phyloP scores from a whole-genome alignment of 495 filamentous ascomycete species.

The Halenospora varia region DNA sequence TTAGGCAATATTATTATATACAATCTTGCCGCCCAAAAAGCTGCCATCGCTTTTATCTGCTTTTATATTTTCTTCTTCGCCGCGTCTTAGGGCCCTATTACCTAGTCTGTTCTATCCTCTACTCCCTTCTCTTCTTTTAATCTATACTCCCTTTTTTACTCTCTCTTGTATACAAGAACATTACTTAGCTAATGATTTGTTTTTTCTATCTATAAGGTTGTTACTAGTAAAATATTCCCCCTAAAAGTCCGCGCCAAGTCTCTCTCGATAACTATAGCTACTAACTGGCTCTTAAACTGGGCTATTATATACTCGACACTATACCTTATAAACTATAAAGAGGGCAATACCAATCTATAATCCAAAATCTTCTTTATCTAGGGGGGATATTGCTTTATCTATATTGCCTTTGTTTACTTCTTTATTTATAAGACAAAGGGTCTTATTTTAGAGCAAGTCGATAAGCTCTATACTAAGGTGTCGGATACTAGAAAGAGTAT shows the following conservation, averaged over 20 bases:
- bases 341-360: conserved; percentile 65
- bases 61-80: conserved; percentile 77
- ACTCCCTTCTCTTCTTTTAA: no score
- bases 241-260: conserved; percentile 69
- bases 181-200: no score
- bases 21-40: conserved; percentile 38
- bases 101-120: no score
- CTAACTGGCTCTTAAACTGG: conserved; percentile 75
- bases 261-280: conserved; percentile 71
- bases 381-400: conserved; percentile 69
- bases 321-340: conserved; percentile 67
- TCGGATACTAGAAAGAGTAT: conserved; percentile 47
- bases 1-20: conserved; percentile 24
- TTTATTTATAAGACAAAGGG: conserved; percentile 88
- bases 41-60: conserved; percentile 54
- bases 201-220: no score
- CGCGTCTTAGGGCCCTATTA: conserved; percentile 69
- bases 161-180: no score
- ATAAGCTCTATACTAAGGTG: conserved; percentile 71
- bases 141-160: no score
- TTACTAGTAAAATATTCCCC: conserved; percentile 72
- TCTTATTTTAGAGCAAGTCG: conserved; percentile 72
- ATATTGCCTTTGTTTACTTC: conserved; percentile 67
- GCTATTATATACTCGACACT: conserved; percentile 75
- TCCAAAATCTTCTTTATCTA: conserved; percentile 82